Base-by-base conservation (phyloP, 1,139 yeast species). In the Nakaseomyces uthaithaninus region DNA sequence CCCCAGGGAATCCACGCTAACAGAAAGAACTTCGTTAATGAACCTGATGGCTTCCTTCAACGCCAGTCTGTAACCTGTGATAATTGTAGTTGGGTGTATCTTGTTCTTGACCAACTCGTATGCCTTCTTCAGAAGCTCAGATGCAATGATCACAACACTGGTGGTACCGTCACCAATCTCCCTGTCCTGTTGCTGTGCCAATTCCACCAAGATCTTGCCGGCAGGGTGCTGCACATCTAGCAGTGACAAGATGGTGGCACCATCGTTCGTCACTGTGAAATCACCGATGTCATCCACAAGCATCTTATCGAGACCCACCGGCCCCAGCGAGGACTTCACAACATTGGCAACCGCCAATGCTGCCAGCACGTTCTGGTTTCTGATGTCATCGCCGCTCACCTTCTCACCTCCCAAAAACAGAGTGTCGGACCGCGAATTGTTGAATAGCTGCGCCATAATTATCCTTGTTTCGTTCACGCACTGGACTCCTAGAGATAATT, bases 91-190 rank as follows among this genome's bases (percentile, higher is more conserved):
- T 38, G 99, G 98, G 64, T 93, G 98, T 49, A 93, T 83, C 61
- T 86, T 85, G 65, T 85, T 84, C 61, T 81, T 84, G 39, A 91
- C 98, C 52, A 93, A 71, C 54, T 89, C 97, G 62, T 89, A 87
- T 39, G 98, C 98, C 50, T 96, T 74, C 58, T 85, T 82, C 57
- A 93, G 71, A 45, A 93, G 69, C 65, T 93, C 99, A 36, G 94
- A 75, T 24, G 98, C 97, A 61, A 91, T 81, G 48, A 91, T 86
- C 37, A 91, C 97, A 37, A 91, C 97, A n/a, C 94, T 82, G 1
- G 94, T 83, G 37, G 94, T 84, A 54, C 99, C 99, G 60, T 93
- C 99, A 44, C 99, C 99, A 44, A 93, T 95, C 66, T 93, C 98
- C 58, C 95, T 77, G 63, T 93, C 99, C 67, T 93, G 99, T 63